Conservation (phyloP, 192 early-diverging fungal species). For the Obelidium mucronatum region DNA sequence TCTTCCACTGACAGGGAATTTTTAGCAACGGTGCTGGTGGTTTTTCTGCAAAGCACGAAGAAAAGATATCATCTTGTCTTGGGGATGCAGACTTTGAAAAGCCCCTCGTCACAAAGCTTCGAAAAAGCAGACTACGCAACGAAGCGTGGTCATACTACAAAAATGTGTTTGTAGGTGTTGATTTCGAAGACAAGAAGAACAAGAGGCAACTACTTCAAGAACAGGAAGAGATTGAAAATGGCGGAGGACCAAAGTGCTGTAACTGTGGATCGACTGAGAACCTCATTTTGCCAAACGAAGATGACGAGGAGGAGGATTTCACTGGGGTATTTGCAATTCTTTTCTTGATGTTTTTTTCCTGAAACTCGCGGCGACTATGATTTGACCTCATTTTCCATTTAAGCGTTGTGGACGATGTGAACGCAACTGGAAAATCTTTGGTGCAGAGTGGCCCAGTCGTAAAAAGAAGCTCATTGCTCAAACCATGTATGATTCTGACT, state of each 20-base stretch:
- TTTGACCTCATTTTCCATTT: not conserved
- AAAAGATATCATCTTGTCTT: not conserved
- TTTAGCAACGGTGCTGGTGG: slow-evolving; percentile 27
- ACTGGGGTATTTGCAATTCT: slow-evolving; percentile 3
- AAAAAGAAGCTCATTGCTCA: slow-evolving; percentile 38
- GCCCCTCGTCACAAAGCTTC: slow-evolving; percentile 24
- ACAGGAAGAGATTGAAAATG: slow-evolving; percentile 13
- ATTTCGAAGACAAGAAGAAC: slow-evolving; percentile 21
- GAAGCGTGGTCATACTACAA: slow-evolving; percentile 28
- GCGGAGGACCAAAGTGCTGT: slow-evolving; percentile 1
- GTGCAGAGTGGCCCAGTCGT: slow-evolving; percentile 47
- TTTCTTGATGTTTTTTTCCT: not conserved
- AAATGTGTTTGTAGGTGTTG: slow-evolving; percentile 17
- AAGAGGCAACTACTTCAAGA: not conserved
- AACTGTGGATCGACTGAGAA: slow-evolving; percentile 20
- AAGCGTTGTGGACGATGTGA: slow-evolving; percentile 49
- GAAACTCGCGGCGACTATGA: not conserved
- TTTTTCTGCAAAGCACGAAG: slow-evolving; percentile 4
- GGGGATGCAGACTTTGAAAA: slow-evolving; percentile 34
- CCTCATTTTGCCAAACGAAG: not conserved
- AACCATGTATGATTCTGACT: slow-evolving; percentile 23
- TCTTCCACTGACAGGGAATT: slow-evolving; percentile 12
- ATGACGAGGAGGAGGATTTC: not conserved
- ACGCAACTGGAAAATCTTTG: slow-evolving; percentile 49
- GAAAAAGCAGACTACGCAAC: slow-evolving; percentile 17